These are phyloP conservation scores for Coffea humblotiana DNA, from an alignment of 305 asterid species.

Conservation along the genomic window DNA sequence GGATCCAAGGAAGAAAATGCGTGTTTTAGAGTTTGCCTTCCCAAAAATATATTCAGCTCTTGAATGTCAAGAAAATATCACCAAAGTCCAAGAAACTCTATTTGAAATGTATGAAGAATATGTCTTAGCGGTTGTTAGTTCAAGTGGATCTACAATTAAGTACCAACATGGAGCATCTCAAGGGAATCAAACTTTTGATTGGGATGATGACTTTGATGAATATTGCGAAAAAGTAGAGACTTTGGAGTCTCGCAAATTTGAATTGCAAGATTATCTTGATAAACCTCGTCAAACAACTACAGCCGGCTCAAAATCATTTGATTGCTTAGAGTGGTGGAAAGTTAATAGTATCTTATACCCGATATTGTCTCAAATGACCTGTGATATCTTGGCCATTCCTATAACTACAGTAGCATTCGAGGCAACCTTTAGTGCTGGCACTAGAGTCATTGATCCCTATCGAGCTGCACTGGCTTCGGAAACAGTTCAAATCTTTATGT, in stretches of 20 bases:
- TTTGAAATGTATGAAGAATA: not conserved
- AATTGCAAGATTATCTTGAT: not conserved
- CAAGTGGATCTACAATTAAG: no score
- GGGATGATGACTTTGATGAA: not conserved
- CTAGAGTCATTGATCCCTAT: not conserved
- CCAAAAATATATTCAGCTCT: not conserved
- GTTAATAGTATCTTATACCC: not conserved
- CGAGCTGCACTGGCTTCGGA: not conserved
- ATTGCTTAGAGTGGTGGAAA: not conserved
- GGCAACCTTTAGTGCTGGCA: not conserved
- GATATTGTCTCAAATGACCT: not conserved
- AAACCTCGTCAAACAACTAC: not conserved
- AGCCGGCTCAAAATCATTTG: not conserved
- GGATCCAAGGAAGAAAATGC: no score
- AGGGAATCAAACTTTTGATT: not conserved
- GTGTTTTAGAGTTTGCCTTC: no score
- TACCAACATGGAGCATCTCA: not conserved
- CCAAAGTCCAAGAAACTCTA: accelerated
- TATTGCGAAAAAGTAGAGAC: not conserved
- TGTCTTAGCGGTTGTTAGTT: not conserved
- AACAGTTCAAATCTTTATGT: not conserved
- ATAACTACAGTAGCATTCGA: not conserved
- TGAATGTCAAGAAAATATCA: not conserved
- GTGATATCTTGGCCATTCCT: not conserved
- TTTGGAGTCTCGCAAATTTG: not conserved